These are phyloP conservation scores for Tuber brumale DNA, from an alignment of 495 filamentous ascomycete species.

Conservation along the genomic window DNA sequence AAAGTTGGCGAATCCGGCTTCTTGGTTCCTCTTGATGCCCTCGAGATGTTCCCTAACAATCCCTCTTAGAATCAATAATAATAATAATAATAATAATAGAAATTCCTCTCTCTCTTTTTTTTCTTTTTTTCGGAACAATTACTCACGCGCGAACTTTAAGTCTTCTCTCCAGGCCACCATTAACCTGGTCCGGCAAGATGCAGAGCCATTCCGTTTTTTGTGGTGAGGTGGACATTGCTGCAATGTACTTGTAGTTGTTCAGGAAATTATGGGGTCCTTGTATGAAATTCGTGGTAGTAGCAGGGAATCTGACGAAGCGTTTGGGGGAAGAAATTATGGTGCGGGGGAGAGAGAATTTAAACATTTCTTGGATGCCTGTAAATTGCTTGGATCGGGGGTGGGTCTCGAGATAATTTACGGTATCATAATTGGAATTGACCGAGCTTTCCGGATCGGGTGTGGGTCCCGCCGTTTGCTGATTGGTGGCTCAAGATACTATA, in stretches of 20 bases:
- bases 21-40: conserved; percentile 46
- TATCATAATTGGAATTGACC: no score
- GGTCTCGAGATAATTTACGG: background rate
- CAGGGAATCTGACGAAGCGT: conserved; percentile 5
- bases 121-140: background rate
- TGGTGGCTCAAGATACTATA: background rate
- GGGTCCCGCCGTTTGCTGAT: background rate
- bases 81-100: background rate
- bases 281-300: background rate
- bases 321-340: conserved; percentile 1
- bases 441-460: background rate
- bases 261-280: background rate
- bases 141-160: conserved; percentile 66
- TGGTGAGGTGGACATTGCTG: conserved; percentile 40
- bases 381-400: background rate
- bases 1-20: conserved; percentile 50
- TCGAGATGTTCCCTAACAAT: conserved; percentile 53
- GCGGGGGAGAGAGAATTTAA: conserved; percentile 25
- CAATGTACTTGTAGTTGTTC: background rate
- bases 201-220: conserved; percentile 74
- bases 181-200: conserved; percentile 70
- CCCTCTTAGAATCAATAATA: background rate
- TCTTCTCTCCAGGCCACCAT: conserved; percentile 55
- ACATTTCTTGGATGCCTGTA: conserved; percentile 10
- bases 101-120: background rate